A percentile compares a stretch with the other conserved stretches of the same genome.
Conservation (phyloP, 225 moss, liverwort and hornwort species). For the Physcomitrium patens region DNA sequence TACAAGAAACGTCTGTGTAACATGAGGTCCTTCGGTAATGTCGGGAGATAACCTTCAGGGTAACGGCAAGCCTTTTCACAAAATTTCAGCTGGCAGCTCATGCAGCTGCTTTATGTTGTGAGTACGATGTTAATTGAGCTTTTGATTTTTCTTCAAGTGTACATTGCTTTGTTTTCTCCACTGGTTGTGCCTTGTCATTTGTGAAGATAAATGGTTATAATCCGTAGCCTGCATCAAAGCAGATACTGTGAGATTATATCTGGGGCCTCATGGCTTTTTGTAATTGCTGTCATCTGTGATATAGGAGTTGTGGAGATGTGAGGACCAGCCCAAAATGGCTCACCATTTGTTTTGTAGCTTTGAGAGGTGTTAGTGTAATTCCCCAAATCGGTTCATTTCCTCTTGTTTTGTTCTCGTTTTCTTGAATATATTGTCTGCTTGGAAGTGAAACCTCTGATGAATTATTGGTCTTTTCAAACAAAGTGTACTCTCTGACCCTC, state of each 20-base stretch:
- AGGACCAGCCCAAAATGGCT: background rate
- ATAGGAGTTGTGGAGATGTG: background rate
- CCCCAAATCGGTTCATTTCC: background rate
- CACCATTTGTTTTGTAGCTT: conserved; percentile 5
- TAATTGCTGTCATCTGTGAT: background rate
- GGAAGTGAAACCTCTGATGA: too few relatives aligned
- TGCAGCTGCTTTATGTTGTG: conserved; percentile 10
- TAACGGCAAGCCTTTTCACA: conserved; percentile 8
- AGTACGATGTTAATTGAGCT: conserved; percentile 26
- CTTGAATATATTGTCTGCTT: too few relatives aligned
- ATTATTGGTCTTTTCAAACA: too few relatives aligned
- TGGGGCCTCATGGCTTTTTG: conserved; percentile 12
- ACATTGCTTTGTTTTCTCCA: conserved; percentile 14
- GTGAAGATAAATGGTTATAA: conserved; percentile 3
- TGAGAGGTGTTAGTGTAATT: background rate
- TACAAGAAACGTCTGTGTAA: conserved; percentile 14
- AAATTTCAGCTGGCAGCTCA: conserved; percentile 15
- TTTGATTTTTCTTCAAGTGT: conserved; percentile 19
- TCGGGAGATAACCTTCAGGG: conserved; percentile 7
- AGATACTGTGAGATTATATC: background rate
- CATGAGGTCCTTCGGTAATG: background rate
- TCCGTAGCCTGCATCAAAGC: background rate
- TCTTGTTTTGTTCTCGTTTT: background rate
- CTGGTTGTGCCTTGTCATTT: conserved; percentile 12
- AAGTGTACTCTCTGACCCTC: too few relatives aligned